phyloP scores from a whole-genome alignment of 257 asterid genomes.

The Anisodus tanguticus region DNA sequence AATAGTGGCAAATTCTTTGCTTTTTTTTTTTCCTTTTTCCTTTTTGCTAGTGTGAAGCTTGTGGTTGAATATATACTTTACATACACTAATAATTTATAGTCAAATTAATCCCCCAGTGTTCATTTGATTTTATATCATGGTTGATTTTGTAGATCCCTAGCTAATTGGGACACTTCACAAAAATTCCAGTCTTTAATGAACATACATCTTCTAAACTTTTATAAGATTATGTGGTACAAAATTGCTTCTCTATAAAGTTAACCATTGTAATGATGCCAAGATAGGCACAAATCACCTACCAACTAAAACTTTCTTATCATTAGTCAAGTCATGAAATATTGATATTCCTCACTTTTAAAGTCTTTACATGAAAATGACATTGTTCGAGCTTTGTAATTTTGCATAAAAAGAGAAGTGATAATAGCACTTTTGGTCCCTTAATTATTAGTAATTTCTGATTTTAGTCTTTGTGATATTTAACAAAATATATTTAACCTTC shows the following conservation, averaged over 20 bases:
- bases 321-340: slow-evolving; percentile 28
- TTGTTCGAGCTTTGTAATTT: not conserved
- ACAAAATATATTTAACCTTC: too few relatives aligned
- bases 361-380: slow-evolving; percentile 36
- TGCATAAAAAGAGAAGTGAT: not conserved
- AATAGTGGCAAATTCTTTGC: slow-evolving; percentile 8
- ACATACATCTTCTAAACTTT: slow-evolving; percentile 20
- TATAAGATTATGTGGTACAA: slow-evolving; percentile 1
- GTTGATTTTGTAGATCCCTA: slow-evolving; percentile 24
- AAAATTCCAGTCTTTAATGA: not conserved
- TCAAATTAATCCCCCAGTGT: slow-evolving; percentile 6
- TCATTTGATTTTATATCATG: not conserved
- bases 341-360: not conserved
- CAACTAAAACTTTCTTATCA: slow-evolving; percentile 17
- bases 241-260: slow-evolving; percentile 32
- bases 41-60: not conserved
- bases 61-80: slow-evolving; percentile 27
- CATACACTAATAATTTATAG: slow-evolving; percentile 13
- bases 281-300: slow-evolving; percentile 36
- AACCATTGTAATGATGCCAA: slow-evolving; percentile 26
- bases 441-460: not conserved
- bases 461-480: not conserved
- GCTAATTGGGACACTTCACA: slow-evolving; percentile 20
- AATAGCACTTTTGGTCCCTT: not conserved
- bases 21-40: too few relatives aligned